Evolutionary conservation across 345 rosid genomes (phyloP).

Genomic region (Populus davidiana): DNA sequence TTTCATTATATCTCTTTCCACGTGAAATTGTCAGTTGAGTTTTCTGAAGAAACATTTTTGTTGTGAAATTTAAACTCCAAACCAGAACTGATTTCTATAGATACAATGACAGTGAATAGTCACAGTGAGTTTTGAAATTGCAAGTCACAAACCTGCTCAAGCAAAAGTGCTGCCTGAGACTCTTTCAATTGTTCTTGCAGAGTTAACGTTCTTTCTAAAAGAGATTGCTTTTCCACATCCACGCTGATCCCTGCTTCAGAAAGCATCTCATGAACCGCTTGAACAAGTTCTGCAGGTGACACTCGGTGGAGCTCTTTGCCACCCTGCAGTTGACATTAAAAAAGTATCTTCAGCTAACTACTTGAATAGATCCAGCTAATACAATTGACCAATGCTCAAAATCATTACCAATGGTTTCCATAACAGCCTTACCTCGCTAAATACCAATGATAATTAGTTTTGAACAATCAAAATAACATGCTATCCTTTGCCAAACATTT

Average conservation of each 20-base stretch:
- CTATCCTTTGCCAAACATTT: not conserved
- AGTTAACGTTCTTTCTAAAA: conserved; percentile 61
- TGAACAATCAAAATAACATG: not conserved
- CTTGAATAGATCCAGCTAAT: not conserved
- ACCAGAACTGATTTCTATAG: not conserved
- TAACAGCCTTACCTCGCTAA: not conserved
- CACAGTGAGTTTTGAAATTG: not conserved
- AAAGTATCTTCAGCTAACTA: not conserved
- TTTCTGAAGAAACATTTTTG: not conserved
- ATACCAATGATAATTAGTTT: not conserved
- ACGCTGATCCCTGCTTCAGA: conserved; percentile 84
- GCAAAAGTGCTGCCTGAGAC: conserved; percentile 68
- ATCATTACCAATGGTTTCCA: not conserved
- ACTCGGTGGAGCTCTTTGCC: conserved; percentile 57
- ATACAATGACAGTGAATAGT: not conserved
- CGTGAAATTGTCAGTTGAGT: not conserved
- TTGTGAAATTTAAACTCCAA: not conserved
- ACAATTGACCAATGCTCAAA: not conserved
- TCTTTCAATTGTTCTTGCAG: conserved; percentile 79
- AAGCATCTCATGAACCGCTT: conserved; percentile 91
- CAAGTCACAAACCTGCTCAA: conserved; percentile 66
- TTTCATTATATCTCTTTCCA: not conserved
- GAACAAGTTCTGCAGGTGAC: conserved; percentile 77
- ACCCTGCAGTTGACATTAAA: conserved; percentile 38
- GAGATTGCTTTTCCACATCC: conserved; percentile 76